Evolutionary conservation across 208 protist species (phyloP).

Genomic region (Trypanosoma congolense): DNA sequence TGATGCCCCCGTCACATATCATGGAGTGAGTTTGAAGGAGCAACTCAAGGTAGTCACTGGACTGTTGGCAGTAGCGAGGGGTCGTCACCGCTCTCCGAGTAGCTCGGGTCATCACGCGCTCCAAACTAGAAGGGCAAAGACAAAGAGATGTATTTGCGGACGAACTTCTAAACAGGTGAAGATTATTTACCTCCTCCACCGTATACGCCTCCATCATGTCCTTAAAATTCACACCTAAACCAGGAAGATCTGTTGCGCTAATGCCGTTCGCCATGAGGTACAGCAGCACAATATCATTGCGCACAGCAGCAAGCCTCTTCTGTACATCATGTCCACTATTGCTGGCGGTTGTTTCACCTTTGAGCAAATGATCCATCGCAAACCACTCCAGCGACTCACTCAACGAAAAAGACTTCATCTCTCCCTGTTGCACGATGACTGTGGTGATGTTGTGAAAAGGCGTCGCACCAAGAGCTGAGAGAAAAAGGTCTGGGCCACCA

Average conservation of each 20-base stretch:
- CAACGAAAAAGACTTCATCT: conserved; percentile 58
- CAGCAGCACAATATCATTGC: conserved; percentile 63
- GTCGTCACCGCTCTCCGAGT: conserved; percentile 13
- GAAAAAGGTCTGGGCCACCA: conserved; percentile 51
- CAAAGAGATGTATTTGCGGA: conserved; percentile 21
- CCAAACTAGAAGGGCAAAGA: conserved; percentile 29
- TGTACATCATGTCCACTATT: conserved; percentile 7
- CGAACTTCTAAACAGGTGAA: conserved; percentile 19
- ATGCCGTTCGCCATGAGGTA: conserved; percentile 58
- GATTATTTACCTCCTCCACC: conserved; percentile 11
- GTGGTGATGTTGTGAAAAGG: conserved; percentile 72
- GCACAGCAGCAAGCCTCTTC: conserved; percentile 34
- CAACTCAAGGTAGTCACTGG: conserved; percentile 55
- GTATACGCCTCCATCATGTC: conserved; percentile 62
- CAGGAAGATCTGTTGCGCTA: conserved; percentile 35
- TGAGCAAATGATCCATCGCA: conserved; percentile 41
- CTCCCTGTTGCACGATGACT: conserved; percentile 44
- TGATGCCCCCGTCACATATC: conserved; percentile 47
- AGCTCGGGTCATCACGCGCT: conserved; percentile 39
- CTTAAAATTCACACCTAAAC: conserved; percentile 36
- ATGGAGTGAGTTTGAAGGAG: conserved; percentile 63
- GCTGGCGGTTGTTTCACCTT: conserved; percentile 8
- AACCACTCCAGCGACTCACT: conserved; percentile 65
- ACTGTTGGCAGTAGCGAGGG: conserved; percentile 22
- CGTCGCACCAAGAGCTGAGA: conserved; percentile 44